phyloP scores from a whole-genome alignment of 2,329 filamentous ascomycete species.

The Fonsecaea monophora region DNA sequence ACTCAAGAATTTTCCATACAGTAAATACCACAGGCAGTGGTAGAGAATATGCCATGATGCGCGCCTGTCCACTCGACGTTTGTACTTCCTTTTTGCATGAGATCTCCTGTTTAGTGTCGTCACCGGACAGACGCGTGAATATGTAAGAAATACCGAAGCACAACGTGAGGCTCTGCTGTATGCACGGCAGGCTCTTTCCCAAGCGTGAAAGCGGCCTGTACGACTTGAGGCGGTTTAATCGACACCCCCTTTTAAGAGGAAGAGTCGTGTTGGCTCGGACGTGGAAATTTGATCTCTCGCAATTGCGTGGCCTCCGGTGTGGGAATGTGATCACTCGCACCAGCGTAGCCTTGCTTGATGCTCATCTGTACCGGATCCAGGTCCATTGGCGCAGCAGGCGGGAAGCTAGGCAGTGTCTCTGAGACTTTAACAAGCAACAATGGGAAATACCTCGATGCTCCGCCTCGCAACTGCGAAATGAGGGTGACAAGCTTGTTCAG shows the following conservation, averaged over 20 bases:
- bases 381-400: neutral
- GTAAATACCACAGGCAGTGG: neutral
- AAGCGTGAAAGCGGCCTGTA: neutral
- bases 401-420: constrained; percentile 65
- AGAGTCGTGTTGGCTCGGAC: constrained; percentile 15
- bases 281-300: constrained; percentile 36
- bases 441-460: constrained; percentile 77
- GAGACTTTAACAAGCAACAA: constrained; percentile 77
- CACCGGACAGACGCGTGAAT: too few relatives aligned
- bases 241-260: neutral
- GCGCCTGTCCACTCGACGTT: neutral
- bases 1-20: neutral
- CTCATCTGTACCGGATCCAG: constrained; percentile 19
- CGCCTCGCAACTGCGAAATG: constrained; percentile 73
- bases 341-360: constrained; percentile 37
- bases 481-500: constrained; percentile 73
- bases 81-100: neutral
- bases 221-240: neutral
- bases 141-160: too few relatives aligned
- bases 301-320: constrained; percentile 26
- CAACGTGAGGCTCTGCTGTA: too few relatives aligned
- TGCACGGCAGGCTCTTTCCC: neutral
- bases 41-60: neutral
- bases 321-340: constrained; percentile 34
- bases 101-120: too few relatives aligned